Percentiles rank a stretch among this genome's conserved stretches.
Evolutionary conservation across 2,329 filamentous ascomycete genomes (phyloP).

Genomic region (Chaetomium strumarium): DNA sequence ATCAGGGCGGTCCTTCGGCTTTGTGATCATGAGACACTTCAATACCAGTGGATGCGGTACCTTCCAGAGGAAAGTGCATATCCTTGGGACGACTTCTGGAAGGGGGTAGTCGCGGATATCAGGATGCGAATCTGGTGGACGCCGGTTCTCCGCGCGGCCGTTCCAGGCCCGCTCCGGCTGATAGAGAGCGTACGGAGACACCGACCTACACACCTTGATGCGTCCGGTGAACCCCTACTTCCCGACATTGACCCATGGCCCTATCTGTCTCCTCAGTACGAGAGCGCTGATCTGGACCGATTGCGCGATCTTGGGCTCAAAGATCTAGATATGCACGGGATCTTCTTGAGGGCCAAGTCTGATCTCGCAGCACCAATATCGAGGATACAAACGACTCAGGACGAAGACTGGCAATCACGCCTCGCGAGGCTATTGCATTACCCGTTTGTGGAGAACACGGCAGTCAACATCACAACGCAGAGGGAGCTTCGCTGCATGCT

Average conservation of each 20-base stretch:
- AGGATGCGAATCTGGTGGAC: background rate
- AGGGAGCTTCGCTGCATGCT: no score
- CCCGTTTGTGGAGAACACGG: slow-evolving; percentile 1
- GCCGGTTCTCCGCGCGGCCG: slow-evolving; percentile 2
- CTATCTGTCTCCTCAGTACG: slow-evolving; percentile 3
- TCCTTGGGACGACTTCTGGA: slow-evolving; percentile 5
- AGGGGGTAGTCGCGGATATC: slow-evolving; percentile 1
- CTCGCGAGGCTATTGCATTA: slow-evolving; percentile 1
- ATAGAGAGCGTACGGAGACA: slow-evolving; percentile 1
- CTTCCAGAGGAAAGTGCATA: slow-evolving; percentile 30
- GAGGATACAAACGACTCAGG: slow-evolving; percentile 6
- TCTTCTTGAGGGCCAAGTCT: slow-evolving; percentile 1
- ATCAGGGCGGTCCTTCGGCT: slow-evolving; percentile 34
- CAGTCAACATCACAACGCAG: background rate
- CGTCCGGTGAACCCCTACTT: slow-evolving; percentile 5
- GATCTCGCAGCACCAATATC: slow-evolving; percentile 5
- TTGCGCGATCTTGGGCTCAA: slow-evolving; percentile 6
- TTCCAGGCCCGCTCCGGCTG: slow-evolving; percentile 4
- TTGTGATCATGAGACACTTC: slow-evolving; percentile 33
- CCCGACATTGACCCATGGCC: slow-evolving; percentile 1
- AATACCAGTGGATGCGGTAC: slow-evolving; percentile 42
- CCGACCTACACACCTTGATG: slow-evolving; percentile 5
- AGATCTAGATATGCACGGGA: background rate
- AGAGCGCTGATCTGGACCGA: slow-evolving; percentile 5
- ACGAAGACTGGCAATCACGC: slow-evolving; percentile 9